Percentiles rank a stretch among this genome's conserved stretches.
These are phyloP conservation scores for Trypanosoma conorhini DNA, from an alignment of 208 protist species.

Conservation along the genomic window DNA sequence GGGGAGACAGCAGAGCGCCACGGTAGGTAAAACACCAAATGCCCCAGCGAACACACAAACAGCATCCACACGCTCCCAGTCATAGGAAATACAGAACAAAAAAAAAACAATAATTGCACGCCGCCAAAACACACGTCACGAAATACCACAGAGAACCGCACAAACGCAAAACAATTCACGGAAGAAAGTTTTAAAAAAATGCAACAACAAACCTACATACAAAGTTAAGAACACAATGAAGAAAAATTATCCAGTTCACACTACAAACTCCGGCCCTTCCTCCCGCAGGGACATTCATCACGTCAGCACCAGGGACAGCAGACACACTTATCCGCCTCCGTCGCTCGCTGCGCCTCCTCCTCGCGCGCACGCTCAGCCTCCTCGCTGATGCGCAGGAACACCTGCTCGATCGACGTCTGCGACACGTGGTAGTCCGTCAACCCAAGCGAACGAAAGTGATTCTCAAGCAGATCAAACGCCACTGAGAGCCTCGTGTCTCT, in stretches of 20 bases:
- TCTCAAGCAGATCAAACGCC: no score
- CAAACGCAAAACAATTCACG: neutral
- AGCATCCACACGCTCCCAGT: neutral
- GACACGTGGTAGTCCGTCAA: slow-evolving; percentile 77
- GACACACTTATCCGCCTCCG: neutral
- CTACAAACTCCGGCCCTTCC: neutral
- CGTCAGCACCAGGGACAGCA: no score
- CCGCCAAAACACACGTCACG: no score
- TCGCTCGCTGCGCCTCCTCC: slow-evolving; percentile 7
- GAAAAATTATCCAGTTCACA: neutral
- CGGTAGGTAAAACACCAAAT: slow-evolving; percentile 10
- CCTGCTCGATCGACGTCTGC: slow-evolving; percentile 84
- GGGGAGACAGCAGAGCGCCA: neutral
- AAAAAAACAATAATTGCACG: neutral
- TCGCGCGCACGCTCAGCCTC: neutral
- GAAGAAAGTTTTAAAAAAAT: slow-evolving; percentile 18
- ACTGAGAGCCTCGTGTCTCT: no score
- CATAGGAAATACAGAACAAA: slow-evolving; percentile 11
- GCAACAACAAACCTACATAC: neutral
- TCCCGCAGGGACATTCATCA: neutral
- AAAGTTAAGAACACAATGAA: neutral
- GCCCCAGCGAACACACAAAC: neutral
- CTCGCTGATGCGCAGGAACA: slow-evolving; percentile 81
- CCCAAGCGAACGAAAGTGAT: no score
- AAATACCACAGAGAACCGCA: no score